Conservation (phyloP, 1,284 basidiomycete genomes). For the Anthracocystis setariae region DNA sequence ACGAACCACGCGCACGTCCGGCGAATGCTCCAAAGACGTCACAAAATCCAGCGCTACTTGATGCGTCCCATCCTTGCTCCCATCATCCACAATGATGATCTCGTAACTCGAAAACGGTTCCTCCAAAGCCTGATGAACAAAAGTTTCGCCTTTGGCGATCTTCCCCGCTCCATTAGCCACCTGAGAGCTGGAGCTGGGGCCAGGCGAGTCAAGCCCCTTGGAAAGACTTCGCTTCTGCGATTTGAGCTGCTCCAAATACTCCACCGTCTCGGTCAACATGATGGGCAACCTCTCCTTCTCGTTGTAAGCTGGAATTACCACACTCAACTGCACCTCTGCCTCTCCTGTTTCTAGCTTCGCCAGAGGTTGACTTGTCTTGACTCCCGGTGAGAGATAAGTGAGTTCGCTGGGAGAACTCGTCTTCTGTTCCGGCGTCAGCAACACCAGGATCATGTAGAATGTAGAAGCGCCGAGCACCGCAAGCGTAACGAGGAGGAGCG, state of each 20-base stretch:
- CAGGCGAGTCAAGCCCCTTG: conserved; percentile 5
- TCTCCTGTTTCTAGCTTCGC: conserved; percentile 16
- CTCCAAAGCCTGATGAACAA: conserved; percentile 21
- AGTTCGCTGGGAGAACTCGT: conserved; percentile 9
- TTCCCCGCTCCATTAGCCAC: background rate
- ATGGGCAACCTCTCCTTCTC: conserved; percentile 80
- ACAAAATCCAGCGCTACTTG: conserved; percentile 76
- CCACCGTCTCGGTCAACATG: conserved; percentile 81
- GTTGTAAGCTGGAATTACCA: conserved; percentile 91
- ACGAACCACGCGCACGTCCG: conserved; percentile 79
- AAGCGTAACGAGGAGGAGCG: conserved; percentile 16
- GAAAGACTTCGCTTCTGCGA: conserved; percentile 15
- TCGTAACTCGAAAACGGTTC: conserved; percentile 70
- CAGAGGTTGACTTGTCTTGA: conserved; percentile 11
- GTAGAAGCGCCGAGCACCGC: conserved; percentile 1
- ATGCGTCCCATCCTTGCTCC: conserved; percentile 80
- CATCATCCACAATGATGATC: conserved; percentile 88
- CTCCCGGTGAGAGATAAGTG: conserved; percentile 6
- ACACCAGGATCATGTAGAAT: conserved; percentile 26
- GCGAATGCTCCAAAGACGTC: conserved; percentile 70
- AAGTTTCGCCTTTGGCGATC: no score
- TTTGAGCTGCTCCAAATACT: conserved; percentile 68
- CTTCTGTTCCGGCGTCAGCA: conserved; percentile 28
- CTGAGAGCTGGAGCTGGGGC: background rate
- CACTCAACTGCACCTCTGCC: conserved; percentile 72